Conservation (phyloP, 73 alveolate species). For the Tetrahymena elliotti region DNA sequence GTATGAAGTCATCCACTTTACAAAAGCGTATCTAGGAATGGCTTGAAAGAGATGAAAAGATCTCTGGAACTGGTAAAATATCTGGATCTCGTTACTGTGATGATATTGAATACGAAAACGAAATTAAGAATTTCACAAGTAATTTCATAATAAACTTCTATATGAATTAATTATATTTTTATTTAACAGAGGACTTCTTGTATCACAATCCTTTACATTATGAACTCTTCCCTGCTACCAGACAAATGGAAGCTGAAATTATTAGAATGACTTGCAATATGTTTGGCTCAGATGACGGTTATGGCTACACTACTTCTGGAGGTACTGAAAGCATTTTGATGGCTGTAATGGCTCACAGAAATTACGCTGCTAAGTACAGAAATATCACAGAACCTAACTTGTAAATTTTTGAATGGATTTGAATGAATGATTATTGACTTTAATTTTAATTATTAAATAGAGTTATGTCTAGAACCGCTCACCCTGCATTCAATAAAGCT, state of each 20-base stretch:
- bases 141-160: not conserved
- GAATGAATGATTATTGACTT: not conserved
- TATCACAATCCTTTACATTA: constrained; percentile 85
- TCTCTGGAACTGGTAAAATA: constrained; percentile 10
- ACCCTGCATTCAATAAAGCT: constrained; percentile 94
- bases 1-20: not conserved
- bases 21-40: constrained; percentile 13
- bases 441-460: not conserved
- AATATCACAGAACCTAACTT: constrained; percentile 32
- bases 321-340: constrained; percentile 92
- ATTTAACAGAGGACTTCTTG: constrained; percentile 32
- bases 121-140: constrained; percentile 21
- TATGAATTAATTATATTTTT: not conserved
- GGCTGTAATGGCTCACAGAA: constrained; percentile 82
- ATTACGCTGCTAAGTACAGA: constrained; percentile 57
- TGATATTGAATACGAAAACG: constrained; percentile 7
- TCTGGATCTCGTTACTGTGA: constrained; percentile 29
- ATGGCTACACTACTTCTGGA: constrained; percentile 91
- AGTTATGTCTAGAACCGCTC: constrained; percentile 87
- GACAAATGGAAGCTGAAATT: constrained; percentile 87
- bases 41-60: constrained; percentile 25
- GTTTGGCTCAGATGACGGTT: constrained; percentile 88
- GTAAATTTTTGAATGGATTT: not conserved
- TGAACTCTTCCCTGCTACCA: constrained; percentile 65
- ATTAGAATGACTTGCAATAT: constrained; percentile 81